These are phyloP conservation scores for Kurtzmaniella natalensis DNA, from an alignment of 1,139 yeast genomes.

Conservation along the genomic window DNA sequence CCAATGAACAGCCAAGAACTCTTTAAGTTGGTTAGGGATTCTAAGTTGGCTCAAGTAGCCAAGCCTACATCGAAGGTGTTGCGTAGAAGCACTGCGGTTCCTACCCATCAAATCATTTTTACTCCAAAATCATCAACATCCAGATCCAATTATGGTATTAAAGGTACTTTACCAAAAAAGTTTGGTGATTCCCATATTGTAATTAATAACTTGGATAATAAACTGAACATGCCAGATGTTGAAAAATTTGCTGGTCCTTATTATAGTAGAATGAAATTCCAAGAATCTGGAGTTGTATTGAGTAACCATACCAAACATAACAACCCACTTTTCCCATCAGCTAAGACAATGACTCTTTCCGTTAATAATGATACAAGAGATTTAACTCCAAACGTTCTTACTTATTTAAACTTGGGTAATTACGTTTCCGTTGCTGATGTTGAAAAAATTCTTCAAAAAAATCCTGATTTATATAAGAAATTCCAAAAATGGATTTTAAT, in stretches of 20 bases:
- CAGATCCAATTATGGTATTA: slow-evolving; percentile 43
- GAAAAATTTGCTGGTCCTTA: slow-evolving; percentile 40
- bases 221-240: slow-evolving; percentile 44
- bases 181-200: slow-evolving; percentile 41
- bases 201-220: slow-evolving; percentile 42
- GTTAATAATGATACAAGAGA: slow-evolving; percentile 12
- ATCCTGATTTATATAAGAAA: slow-evolving; percentile 29
- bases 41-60: slow-evolving; percentile 46
- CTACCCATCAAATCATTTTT: slow-evolving; percentile 43
- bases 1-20: slow-evolving; percentile 32
- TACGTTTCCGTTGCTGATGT: slow-evolving; percentile 25
- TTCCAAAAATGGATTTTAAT: slow-evolving; percentile 33
- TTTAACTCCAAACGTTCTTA: slow-evolving; percentile 25
- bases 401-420: slow-evolving; percentile 30
- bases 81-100: slow-evolving; percentile 28
- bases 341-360: slow-evolving; percentile 14
- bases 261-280: slow-evolving; percentile 39
- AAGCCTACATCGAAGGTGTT: slow-evolving; percentile 33
- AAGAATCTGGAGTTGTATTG: slow-evolving; percentile 38
- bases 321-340: slow-evolving; percentile 33
- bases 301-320: slow-evolving; percentile 25
- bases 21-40: slow-evolving; percentile 36
- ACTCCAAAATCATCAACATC: slow-evolving; percentile 42
- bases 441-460: slow-evolving; percentile 22
- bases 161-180: slow-evolving; percentile 40